Base-by-base conservation (phyloP, 257 asterid species). In the Solanum dulcamara region DNA sequence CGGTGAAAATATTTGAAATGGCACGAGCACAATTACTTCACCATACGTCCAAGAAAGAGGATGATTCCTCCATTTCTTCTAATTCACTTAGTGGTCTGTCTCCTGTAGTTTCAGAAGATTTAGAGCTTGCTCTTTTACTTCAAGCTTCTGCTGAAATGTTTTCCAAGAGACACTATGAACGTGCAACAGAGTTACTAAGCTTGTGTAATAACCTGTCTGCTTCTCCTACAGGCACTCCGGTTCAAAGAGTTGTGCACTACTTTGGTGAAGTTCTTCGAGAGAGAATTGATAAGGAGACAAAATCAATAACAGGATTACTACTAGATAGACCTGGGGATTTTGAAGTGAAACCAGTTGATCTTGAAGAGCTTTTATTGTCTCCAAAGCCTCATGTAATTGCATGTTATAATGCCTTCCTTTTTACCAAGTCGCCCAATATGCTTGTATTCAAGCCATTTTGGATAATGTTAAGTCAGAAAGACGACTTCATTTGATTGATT, bases 401-500 rank as follows among this genome's bases (percentile, higher is more conserved):
- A 26, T 82, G 85, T 55, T 80, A 51, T 24, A 32, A 55, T 7
- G 42, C 80, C 81, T 77, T 32, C 90, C 96, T 1, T 55, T 90
- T 84, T 24, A 33, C 50, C 90, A 70, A 80, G 81, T 90, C 66
- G 33, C 86, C 1, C 86, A 87, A 44, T 89, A 86, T 28, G 81
- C 92, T 13, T 92, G 86, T 30, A 80, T 90, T 15, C 91, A 90
- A 83, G 84, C 89, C 72, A 79, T 90, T 57, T 50, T 90, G 77
- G 91, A 90, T 77, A 85, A 67, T 51, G 44, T 89, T 44, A 89
- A 30, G 59, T 87, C 89, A 8, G 88, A 92, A 4, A 88, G 71
- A 62, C 81, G 68, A 86, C 77, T 91, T 67, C 92, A 91, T 71
- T 57, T 93, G 22, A 57, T 93, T 18, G 93, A 88, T 42, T 84